Base-by-base conservation (phyloP, 306 rosid species). In the Lathyrus tuberosus region DNA sequence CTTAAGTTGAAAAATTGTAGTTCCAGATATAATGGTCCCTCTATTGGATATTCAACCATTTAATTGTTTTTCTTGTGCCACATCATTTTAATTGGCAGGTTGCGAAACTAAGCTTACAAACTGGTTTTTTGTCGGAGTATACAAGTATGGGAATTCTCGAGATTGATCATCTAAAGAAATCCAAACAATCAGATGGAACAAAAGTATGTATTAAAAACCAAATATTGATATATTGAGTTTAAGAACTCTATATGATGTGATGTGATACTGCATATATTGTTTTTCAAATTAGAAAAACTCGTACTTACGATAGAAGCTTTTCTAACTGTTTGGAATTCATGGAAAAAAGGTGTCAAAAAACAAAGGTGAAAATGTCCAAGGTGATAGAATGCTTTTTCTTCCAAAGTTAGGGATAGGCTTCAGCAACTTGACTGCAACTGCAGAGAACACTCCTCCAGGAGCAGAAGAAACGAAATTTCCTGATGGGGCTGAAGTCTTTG, bases 341-440 rank as follows among this genome's bases (percentile, higher is more conserved):
- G 74, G 41, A 40, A 24, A 65, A 5, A 52, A 80, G 81, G 71
- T 17, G 51, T 35, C 78, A 4, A 86, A 84, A 76, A 82, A 84
- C 65, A 65, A 75, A 44, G 72, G 16, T 57, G 74, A 16, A 40
- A 81, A 76, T 8, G 48, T 46, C 7, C 70, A 60, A 71, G 67
- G 30, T 14, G 67, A 64, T 71, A 77, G 77, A 82, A 56, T 37
- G 75, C 44, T 72, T 52, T 28, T 85, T 61, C 82, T 85, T 40
- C 79, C 69, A 30, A 79, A 56, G 56, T 28, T 80, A 3, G 81
- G 90, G 2, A 41, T 93, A 18, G 96, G 96, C 43, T 93, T 86
- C 76, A 96, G 98, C 46, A 65, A 82, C 88, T 76, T 90, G 81
- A 71, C 41, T 20, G 93, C 91, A 70, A 93, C 98, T 2, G 68